Evolutionary conservation across 192 early-diverging fungal species (phyloP), one percentile per base, ranked within the genome.

Genomic region (Coemansia erecta): DNA sequence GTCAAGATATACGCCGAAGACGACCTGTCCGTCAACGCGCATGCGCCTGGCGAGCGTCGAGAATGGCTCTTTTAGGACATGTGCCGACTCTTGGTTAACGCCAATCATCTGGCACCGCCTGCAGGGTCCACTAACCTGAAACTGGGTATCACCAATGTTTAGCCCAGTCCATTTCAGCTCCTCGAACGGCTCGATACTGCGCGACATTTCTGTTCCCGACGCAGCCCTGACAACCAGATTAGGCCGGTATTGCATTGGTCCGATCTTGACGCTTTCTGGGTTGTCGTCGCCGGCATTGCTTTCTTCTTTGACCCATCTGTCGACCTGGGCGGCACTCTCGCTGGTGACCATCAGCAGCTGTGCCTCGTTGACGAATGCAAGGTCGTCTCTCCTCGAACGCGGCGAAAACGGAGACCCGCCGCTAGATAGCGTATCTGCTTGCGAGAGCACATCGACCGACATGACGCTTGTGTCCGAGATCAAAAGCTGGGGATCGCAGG

Each of bases 91-190:
- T 46, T 86, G 87, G 58, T 92, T 82, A 21, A 90, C 77, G 40
- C 85, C 86, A n/a, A 90, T 81, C 85, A 92, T 87, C 53, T 86
- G 82, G 75, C 90, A 91, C 13, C 90, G 82, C 9, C 66, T 66
- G 62, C 90, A 91, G 2, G 83, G 87, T 4, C 85, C 86, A 17
- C 80, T 26, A 4, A 86, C 74, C 51, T 64, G 56, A 0, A 81
- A 57, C 22, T 8, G 28, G 0, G 6, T 17, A 13, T 15, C 15
- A 15, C 42, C 62, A 40, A 70, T 50, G 1, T n/a, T 22, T 0
- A 80, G 43, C 4, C 41, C 10, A 2, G 41, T 64, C 87, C 87
- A 89, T 6, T 63, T 45, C 60, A 92, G 86, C 61, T 94, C 92
- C 18, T 81, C 83, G 56, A 86, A 94, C 13, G 86, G 80, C 68